Evolutionary conservation across 495 filamentous ascomycete genomes (phyloP).

Genomic region (Penicillium argentinense): DNA sequence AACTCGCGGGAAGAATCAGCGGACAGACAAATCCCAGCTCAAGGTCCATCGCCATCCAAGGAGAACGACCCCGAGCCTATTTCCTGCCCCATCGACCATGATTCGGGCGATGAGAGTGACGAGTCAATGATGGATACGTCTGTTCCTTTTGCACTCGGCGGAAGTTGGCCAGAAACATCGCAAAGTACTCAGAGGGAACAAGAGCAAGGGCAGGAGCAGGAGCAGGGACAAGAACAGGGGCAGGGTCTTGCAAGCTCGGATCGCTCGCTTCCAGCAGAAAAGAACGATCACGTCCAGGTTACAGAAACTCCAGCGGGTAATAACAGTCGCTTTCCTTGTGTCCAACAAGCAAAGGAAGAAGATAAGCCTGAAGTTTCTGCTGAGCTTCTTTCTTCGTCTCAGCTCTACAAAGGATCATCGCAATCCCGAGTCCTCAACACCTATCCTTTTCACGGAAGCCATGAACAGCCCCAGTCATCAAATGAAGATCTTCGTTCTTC

Average conservation of each 20-base stretch:
- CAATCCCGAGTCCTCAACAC: conserved; percentile 39
- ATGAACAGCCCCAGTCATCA: conserved; percentile 22
- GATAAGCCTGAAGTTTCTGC: neutral
- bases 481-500: conserved; percentile 14
- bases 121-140: conserved; percentile 56
- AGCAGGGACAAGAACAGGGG: too few relatives aligned
- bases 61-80: neutral
- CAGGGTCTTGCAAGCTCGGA: conserved; percentile 26
- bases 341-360: conserved; percentile 1
- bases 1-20: too few relatives aligned
- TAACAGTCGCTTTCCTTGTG: conserved; percentile 8
- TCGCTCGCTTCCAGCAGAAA: conserved; percentile 21
- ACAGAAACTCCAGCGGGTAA: conserved; percentile 31
- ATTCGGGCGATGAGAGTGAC: conserved; percentile 33
- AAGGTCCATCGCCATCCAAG: neutral
- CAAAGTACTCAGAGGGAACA: conserved; percentile 29
- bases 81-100: conserved; percentile 16
- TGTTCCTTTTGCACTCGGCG: conserved; percentile 49
- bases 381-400: conserved; percentile 22
- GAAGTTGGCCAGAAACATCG: conserved; percentile 23
- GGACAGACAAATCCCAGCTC: too few relatives aligned
- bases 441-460: conserved; percentile 23
- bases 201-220: too few relatives aligned
- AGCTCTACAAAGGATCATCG: conserved; percentile 36
- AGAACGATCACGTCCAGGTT: conserved; percentile 35